Percentiles rank a stretch among this genome's conserved stretches.
These are phyloP conservation scores for Gentiana straminea DNA, from an alignment of 257 asterid species.

Conservation along the genomic window DNA sequence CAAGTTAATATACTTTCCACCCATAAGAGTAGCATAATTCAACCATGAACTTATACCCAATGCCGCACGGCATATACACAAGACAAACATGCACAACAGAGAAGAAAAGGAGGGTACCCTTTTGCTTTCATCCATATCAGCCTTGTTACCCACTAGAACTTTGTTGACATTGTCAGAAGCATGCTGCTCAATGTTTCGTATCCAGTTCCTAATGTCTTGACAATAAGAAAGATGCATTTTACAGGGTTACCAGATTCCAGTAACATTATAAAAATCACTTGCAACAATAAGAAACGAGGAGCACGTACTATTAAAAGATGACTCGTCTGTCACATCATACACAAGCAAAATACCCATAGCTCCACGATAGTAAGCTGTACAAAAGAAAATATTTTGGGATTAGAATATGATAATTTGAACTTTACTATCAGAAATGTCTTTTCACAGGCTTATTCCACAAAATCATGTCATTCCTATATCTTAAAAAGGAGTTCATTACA, in stretches of 20 bases:
- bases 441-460: background rate
- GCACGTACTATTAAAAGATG: conserved; percentile 36
- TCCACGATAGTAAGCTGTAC: conserved; percentile 46
- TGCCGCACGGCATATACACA: background rate
- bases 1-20: background rate
- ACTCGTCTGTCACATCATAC: conserved; percentile 44
- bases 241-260: background rate
- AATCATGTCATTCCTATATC: background rate
- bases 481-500: too few relatives aligned
- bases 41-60: too few relatives aligned
- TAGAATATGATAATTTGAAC: background rate
- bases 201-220: conserved; percentile 46
- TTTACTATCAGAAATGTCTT: background rate
- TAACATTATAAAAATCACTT: background rate
- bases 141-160: conserved; percentile 42
- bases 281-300: conserved; percentile 6
- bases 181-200: conserved; percentile 46
- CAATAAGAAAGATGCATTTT: background rate
- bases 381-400: conserved; percentile 5
- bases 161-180: conserved; percentile 49
- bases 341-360: conserved; percentile 49
- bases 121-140: conserved; percentile 50
- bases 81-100: background rate
- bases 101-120: conserved; percentile 21
- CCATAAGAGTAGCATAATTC: too few relatives aligned